These are phyloP conservation scores for Sarocladiaceae sp. DNA, from an alignment of 2,329 filamentous ascomycete genomes.

Conservation along the genomic window DNA sequence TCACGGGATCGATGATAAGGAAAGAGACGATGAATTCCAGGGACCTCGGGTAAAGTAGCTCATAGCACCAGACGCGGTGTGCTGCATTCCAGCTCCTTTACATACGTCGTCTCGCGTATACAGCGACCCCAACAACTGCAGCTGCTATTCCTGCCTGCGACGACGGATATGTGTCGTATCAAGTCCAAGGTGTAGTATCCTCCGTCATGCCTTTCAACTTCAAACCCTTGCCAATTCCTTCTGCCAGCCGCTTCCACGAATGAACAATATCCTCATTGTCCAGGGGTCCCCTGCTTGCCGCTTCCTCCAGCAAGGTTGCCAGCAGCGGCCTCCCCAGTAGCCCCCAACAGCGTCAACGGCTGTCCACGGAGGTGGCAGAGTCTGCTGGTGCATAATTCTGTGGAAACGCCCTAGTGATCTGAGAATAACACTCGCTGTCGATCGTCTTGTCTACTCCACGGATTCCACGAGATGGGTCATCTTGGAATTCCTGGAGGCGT, in stretches of 20 bases:
- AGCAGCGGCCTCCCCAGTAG: no score
- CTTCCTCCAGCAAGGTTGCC: no score
- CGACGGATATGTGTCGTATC: background rate
- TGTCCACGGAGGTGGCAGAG: background rate
- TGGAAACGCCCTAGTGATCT: background rate
- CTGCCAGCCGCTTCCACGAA: slow-evolving; percentile 5
- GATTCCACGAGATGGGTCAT: no score
- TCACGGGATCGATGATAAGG: no score
- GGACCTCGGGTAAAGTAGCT: no score
- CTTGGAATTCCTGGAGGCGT: background rate
- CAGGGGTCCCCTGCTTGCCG: background rate
- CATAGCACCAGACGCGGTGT: no score
- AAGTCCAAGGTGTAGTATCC: background rate
- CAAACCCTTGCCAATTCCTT: no score
- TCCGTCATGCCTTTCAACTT: slow-evolving; percentile 1
- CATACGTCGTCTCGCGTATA: no score
- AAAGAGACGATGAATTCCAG: no score
- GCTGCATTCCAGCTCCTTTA: no score
- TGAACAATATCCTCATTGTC: background rate
- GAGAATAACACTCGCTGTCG: background rate
- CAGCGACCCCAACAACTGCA: no score
- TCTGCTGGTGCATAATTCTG: slow-evolving; percentile 4
- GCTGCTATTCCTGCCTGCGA: background rate
- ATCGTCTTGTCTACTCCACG: background rate
- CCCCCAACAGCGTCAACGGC: background rate